A percentile compares a stretch with the other conserved stretches of the same genome.
Evolutionary conservation across 495 filamentous ascomycete species (phyloP).

Genomic region (Hyaloscypha finlandica): DNA sequence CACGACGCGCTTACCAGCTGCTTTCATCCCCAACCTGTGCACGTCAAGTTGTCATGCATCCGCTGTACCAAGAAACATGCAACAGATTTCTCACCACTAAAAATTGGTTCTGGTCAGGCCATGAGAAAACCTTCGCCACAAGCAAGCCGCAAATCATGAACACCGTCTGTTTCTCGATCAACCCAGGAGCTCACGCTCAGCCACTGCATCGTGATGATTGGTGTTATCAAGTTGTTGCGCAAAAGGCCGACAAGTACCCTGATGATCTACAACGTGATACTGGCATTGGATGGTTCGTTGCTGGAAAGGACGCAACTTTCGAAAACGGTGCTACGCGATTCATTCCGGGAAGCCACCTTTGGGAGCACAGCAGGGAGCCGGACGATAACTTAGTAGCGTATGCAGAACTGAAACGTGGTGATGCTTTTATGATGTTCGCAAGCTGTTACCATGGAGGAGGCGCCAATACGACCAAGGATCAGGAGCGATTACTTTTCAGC

Average conservation of each 20-base stretch:
- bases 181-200: neutral
- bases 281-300: slow-evolving; percentile 31
- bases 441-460: slow-evolving; percentile 36
- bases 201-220: neutral
- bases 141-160: neutral
- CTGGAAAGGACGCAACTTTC: slow-evolving; percentile 36
- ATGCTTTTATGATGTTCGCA: slow-evolving; percentile 38
- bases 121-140: no score
- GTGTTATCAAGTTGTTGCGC: neutral
- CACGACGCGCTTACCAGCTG: neutral
- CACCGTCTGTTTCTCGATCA: neutral
- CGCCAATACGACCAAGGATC: slow-evolving; percentile 33
- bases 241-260: neutral
- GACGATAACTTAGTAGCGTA: slow-evolving; percentile 25
- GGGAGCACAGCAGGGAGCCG: slow-evolving; percentile 31
- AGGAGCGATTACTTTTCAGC: slow-evolving; percentile 6
- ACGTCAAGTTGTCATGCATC: neutral
- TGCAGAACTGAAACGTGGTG: slow-evolving; percentile 37
- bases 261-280: neutral
- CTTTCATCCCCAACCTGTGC: neutral
- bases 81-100: neutral
- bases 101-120: neutral
- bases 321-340: slow-evolving; percentile 45
- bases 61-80: neutral
- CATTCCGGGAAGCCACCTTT: slow-evolving; percentile 42